A percentile compares a stretch with the other conserved stretches of the same genome.
Conservation (phyloP, 352 stramenopile species). For the Globisporangium spiculum region DNA sequence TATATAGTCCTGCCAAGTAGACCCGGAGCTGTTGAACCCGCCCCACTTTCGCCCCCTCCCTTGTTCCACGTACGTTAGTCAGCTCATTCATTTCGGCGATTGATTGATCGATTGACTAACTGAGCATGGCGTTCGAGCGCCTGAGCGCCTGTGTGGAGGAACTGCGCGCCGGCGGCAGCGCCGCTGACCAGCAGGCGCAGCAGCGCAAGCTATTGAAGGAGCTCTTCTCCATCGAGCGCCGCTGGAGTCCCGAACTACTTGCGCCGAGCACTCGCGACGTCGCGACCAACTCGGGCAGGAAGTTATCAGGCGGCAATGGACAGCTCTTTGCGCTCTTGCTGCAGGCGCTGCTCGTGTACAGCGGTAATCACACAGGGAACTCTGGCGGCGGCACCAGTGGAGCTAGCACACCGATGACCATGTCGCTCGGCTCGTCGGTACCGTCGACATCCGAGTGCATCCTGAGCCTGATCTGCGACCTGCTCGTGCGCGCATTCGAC, state of each 20-base stretch:
- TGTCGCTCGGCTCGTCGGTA: constrained; percentile 49
- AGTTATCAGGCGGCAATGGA: constrained; percentile 29
- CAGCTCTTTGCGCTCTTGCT: constrained; percentile 64
- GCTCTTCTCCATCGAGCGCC: constrained; percentile 56
- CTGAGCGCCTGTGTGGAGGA: constrained; percentile 49
- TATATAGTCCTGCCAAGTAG: not conserved
- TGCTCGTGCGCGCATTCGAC: constrained; percentile 73
- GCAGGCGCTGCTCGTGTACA: constrained; percentile 69
- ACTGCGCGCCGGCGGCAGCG: constrained; percentile 31
- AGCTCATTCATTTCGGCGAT: not conserved
- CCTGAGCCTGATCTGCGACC: constrained; percentile 62
- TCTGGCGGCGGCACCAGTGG: constrained; percentile 22
- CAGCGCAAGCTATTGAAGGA: constrained; percentile 46
- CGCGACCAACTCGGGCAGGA: constrained; percentile 18
- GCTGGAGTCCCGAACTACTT: constrained; percentile 46
- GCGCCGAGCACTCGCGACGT: constrained; percentile 1
- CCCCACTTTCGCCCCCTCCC: not conserved
- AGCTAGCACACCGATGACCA: constrained; percentile 33
- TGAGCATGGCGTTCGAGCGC: constrained; percentile 40
- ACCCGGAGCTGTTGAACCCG: not conserved
- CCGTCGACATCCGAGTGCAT: constrained; percentile 64
- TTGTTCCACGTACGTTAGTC: not conserved
- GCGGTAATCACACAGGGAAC: constrained; percentile 36
- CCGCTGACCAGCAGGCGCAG: constrained; percentile 28
- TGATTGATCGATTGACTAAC: not conserved